A percentile compares a stretch with the other conserved stretches of the same genome.
phyloP scores from a whole-genome alignment of 2,329 filamentous ascomycete genomes.

The Aspergillus ruber region DNA sequence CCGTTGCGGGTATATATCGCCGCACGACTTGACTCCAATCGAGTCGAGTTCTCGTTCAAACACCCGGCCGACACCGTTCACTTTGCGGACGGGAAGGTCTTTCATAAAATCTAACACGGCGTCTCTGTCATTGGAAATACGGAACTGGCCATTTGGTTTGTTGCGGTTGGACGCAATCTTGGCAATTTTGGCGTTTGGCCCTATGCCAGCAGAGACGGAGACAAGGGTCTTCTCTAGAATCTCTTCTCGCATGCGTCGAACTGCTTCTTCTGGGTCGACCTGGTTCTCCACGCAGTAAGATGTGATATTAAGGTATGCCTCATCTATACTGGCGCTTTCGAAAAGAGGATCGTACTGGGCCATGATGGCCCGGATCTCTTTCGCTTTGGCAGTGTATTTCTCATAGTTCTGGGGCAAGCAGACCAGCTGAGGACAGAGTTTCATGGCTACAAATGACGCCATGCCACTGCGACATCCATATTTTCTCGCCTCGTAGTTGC shows the following conservation, averaged over 20 bases:
- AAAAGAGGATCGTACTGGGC: constrained; percentile 85
- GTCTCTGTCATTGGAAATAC: constrained; percentile 63
- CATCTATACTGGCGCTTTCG: constrained; percentile 90
- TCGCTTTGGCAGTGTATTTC: constrained; percentile 86
- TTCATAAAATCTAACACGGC: constrained; percentile 82
- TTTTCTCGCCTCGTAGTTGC: constrained; percentile 83
- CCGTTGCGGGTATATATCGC: constrained; percentile 74
- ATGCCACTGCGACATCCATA: constrained; percentile 91
- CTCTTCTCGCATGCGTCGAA: constrained; percentile 70
- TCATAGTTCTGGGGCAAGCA: constrained; percentile 78
- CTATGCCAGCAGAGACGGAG: constrained; percentile 90
- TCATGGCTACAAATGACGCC: constrained; percentile 92
- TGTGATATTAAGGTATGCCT: constrained; percentile 94
- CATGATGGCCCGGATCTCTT: constrained; percentile 76
- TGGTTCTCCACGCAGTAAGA: constrained; percentile 67
- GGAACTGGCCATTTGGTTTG: constrained; percentile 91
- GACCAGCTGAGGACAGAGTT: constrained; percentile 80
- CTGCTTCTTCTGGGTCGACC: constrained; percentile 64
- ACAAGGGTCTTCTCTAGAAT: constrained; percentile 71
- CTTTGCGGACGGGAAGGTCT: constrained; percentile 75
- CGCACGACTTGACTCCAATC: constrained; percentile 80
- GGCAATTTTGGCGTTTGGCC: constrained; percentile 83
- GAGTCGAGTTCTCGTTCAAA: constrained; percentile 86
- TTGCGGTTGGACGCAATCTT: constrained; percentile 96
- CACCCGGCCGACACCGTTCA: constrained; percentile 91